Base-by-base conservation (phyloP, 2,329 filamentous ascomycete genomes). In the Ambrosiella xylebori region DNA sequence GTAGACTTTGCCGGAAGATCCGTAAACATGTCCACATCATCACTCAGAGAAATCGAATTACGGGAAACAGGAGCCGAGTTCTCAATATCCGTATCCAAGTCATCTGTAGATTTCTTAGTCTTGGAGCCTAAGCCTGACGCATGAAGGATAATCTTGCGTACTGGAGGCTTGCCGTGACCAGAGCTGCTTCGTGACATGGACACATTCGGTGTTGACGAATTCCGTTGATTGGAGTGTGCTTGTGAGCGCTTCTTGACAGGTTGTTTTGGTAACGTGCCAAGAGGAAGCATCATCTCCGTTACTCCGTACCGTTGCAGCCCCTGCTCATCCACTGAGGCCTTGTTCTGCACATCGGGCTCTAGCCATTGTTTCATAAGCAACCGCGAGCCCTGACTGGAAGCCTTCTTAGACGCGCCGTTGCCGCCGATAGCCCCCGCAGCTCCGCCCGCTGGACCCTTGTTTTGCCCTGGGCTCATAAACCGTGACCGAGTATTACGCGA, bases 201-300 rank as follows among this genome's bases (percentile, higher is more conserved):
- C 37, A 7, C 37, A 13, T 39, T 39, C n/a, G 38, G 15, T 15
- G 52, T 44, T 41, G 52, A 15, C 37, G 38, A 54, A 62, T 64
- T 65, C 67, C 71, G 66, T 72, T 74, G 41, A 44, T 38, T 50
- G 38, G 27, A 40, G 5, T 40, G 50, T 12, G 41, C 27, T 39
- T 54, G 44, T 17, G 55, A 50, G 27, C 55, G 59, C 55, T 57
- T 57, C 59, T 60, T 60, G 15, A 19, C 35, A 3, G 59, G 55
- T 19, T 76, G 76, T 70, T 79, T 80, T 11, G 89, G 89, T 64
- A 82, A 75, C 57, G 82, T 77, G 45, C 89, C 89, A 58, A 95
- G 72, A 35, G 89, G 84, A 57, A 82, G 83, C 89, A 95, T 95
- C 65, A 84, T 84, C 69, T 87, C 84, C 60, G 94, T 74, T 15